These are phyloP conservation scores for Amaranthus hypochondriacus DNA, from an alignment of 148 eudicot species.

Conservation along the genomic window DNA sequence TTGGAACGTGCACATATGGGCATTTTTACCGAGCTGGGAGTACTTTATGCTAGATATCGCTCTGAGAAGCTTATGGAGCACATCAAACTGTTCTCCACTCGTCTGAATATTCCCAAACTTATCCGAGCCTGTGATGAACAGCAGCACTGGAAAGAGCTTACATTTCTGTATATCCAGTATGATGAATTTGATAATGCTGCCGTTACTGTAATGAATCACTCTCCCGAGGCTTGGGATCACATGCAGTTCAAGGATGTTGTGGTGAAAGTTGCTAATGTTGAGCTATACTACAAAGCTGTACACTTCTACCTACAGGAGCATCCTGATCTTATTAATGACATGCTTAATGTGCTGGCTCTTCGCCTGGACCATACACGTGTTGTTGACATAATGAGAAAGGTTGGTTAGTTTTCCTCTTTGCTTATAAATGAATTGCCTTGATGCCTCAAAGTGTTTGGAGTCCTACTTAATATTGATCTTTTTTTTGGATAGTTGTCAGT, in stretches of 20 bases:
- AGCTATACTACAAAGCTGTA: conserved; percentile 94
- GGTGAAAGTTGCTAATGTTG: conserved; percentile 97
- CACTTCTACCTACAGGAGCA: conserved; percentile 98
- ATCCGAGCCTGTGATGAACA: conserved; percentile 98
- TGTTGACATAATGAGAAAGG: conserved; percentile 99
- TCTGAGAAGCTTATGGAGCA: conserved; percentile 99
- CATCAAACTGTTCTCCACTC: conserved; percentile 90
- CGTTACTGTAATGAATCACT: conserved; percentile 96
- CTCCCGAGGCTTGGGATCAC: conserved; percentile 99
- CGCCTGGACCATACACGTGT: conserved; percentile 97
- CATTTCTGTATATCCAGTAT: conserved; percentile 83
- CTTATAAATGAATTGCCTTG: background rate
- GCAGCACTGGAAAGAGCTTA: conserved; percentile 97
- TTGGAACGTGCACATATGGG: conserved; percentile 99
- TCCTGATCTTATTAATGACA: conserved; percentile 92
- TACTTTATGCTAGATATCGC: conserved; percentile 95
- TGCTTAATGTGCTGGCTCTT: conserved; percentile 94
- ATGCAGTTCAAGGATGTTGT: conserved; percentile 96
- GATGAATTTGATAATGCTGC: conserved; percentile 99
- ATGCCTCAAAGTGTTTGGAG: background rate
- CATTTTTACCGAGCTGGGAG: conserved; percentile 91
- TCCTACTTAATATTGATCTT: background rate
- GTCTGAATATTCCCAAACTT: conserved; percentile 96
- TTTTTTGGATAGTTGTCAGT: background rate
- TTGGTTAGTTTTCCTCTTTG: conserved; percentile 18